Evolutionary conservation across 495 filamentous ascomycete genomes (phyloP).

Genomic region (Xylaria grammica): DNA sequence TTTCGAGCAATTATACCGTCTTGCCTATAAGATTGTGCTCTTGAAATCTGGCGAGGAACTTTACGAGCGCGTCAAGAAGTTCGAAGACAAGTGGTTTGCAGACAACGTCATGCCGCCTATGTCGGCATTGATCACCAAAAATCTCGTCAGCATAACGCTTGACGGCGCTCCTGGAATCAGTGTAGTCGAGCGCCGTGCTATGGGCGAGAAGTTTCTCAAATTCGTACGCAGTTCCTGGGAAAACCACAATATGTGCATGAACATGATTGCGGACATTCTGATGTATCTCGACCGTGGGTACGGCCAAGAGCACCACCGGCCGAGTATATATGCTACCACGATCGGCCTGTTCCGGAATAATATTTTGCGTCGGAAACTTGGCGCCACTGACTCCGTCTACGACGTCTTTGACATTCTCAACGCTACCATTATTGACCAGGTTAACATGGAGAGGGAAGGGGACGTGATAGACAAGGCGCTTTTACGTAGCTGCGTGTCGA

Average conservation of each 20-base stretch:
- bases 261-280: slow-evolving; percentile 95
- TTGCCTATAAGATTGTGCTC: slow-evolving; percentile 93
- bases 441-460: slow-evolving; percentile 88
- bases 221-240: slow-evolving; percentile 80
- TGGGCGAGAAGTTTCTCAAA: slow-evolving; percentile 82
- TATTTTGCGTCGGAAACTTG: slow-evolving; percentile 62
- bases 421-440: slow-evolving; percentile 84
- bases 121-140: slow-evolving; percentile 63
- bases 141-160: slow-evolving; percentile 56
- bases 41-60: slow-evolving; percentile 84
- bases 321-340: slow-evolving; percentile 78
- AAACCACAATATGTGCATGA: slow-evolving; percentile 90
- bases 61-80: slow-evolving; percentile 76
- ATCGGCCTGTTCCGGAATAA: slow-evolving; percentile 89
- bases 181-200: slow-evolving; percentile 73
- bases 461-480: slow-evolving; percentile 86
- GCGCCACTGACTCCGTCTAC: slow-evolving; percentile 48
- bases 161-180: slow-evolving; percentile 60
- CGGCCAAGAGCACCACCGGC: slow-evolving; percentile 69
- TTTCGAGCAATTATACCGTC: slow-evolving; percentile 94
- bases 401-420: slow-evolving; percentile 73
- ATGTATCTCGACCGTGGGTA: slow-evolving; percentile 98
- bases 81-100: slow-evolving; percentile 81
- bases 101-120: slow-evolving; percentile 69
- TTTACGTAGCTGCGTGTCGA: slow-evolving; percentile 81